Evolutionary conservation across 2,329 filamentous ascomycete species (phyloP).

Genomic region (Sporothrix protearum): DNA sequence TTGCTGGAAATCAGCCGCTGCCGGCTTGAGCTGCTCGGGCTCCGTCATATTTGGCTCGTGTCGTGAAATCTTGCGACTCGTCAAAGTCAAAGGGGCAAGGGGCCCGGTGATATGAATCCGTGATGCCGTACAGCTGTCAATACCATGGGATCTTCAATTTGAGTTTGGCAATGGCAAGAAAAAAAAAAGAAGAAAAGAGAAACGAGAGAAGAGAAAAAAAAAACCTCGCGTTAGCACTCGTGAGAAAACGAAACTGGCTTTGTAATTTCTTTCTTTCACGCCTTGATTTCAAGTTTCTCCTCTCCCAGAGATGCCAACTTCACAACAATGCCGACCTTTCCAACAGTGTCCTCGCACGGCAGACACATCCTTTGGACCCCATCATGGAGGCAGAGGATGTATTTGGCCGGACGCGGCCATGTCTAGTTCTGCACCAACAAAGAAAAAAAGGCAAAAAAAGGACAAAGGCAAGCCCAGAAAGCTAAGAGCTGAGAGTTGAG

Average conservation of each 20-base stretch:
- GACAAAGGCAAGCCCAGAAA: background rate
- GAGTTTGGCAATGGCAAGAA: background rate
- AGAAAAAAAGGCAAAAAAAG: background rate
- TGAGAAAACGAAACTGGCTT: background rate
- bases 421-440: background rate
- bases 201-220: no score
- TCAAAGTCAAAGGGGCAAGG: background rate
- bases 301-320: background rate
- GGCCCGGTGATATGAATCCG: background rate
- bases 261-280: background rate
- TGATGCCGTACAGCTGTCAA: background rate
- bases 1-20: background rate
- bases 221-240: background rate
- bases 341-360: background rate
- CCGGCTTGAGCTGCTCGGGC: background rate
- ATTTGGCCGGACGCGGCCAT: constrained; percentile 14
- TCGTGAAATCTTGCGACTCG: background rate
- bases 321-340: background rate
- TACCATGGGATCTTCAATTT: background rate
- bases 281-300: background rate
- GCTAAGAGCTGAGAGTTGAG: no score
- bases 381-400: background rate
- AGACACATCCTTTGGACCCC: background rate
- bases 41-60: background rate
- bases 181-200: no score